phyloP scores from a whole-genome alignment of 805 yeast species.

The Metschnikowia borealis region DNA sequence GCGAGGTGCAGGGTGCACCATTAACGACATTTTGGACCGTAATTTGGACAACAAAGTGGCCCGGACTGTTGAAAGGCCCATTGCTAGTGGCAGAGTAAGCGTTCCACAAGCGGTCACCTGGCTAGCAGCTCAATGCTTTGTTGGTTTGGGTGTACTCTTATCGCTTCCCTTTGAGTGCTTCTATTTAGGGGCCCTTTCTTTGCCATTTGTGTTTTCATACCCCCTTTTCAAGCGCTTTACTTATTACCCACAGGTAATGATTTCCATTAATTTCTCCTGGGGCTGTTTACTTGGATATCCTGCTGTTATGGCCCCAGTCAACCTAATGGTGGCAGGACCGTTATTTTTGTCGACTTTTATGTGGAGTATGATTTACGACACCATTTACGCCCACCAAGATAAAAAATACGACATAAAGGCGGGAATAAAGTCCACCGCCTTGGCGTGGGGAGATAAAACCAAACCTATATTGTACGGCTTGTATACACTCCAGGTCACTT shows the following conservation, averaged over 20 bases:
- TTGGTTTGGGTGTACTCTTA: slow-evolving; percentile 69
- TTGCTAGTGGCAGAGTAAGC: slow-evolving; percentile 80
- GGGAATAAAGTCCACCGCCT: slow-evolving; percentile 92
- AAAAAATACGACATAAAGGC: slow-evolving; percentile 82
- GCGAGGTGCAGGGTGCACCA: slow-evolving; percentile 98
- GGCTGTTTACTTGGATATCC: slow-evolving; percentile 93
- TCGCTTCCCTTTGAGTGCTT: slow-evolving; percentile 80
- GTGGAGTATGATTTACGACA: slow-evolving; percentile 96
- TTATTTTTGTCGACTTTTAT: slow-evolving; percentile 70
- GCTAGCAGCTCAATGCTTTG: slow-evolving; percentile 66
- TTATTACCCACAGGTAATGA: slow-evolving; percentile 85
- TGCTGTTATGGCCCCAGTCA: slow-evolving; percentile 82
- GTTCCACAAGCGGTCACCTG: slow-evolving; percentile 66
- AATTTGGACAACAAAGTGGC: slow-evolving; percentile 81
- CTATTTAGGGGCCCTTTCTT: slow-evolving; percentile 72
- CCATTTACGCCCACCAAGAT: slow-evolving; percentile 97
- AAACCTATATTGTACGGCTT: slow-evolving; percentile 64
- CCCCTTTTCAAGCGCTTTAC: slow-evolving; percentile 95
- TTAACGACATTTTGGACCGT: slow-evolving; percentile 84
- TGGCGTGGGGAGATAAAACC: slow-evolving; percentile 85
- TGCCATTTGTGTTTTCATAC: slow-evolving; percentile 77
- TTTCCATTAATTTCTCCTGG: slow-evolving; percentile 88
- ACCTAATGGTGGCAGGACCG: slow-evolving; percentile 71
- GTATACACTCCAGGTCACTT: slow-evolving; percentile 62
- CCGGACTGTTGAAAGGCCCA: slow-evolving; percentile 87